phyloP scores from a whole-genome alignment of 352 stramenopile species.

The Phytophthora hibernalis region DNA sequence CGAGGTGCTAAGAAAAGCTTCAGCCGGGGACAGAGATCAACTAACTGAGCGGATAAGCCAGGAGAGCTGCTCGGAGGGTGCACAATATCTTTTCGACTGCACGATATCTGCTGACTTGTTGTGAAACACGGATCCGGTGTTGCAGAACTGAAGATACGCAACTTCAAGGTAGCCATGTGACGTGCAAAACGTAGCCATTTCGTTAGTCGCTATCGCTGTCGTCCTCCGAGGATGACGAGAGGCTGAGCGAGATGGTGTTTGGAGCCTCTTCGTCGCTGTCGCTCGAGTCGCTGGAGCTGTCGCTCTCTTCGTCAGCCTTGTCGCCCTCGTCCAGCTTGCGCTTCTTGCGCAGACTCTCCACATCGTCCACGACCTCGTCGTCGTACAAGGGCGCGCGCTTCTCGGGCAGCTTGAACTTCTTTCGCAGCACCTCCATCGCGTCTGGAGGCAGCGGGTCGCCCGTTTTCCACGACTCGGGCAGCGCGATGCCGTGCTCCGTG shows the following conservation, averaged over 20 bases:
- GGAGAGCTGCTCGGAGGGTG: too few species aligned
- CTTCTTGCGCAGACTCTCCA: slow-evolving; percentile 72
- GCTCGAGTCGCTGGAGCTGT: slow-evolving; percentile 60
- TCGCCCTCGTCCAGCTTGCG: slow-evolving; percentile 65
- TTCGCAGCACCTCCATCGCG: slow-evolving; percentile 78
- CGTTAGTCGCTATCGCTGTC: slow-evolving; percentile 65
- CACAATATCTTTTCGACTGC: too few species aligned
- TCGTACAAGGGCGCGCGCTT: slow-evolving; percentile 75
- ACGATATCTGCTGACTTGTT: too few species aligned
- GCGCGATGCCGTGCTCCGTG: slow-evolving; percentile 71
- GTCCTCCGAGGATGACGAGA: slow-evolving; percentile 71
- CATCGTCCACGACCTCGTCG: slow-evolving; percentile 78
- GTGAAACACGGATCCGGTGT: neutral
- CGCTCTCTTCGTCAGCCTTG: slow-evolving; percentile 45
- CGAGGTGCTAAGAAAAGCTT: neutral
- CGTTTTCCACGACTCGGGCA: slow-evolving; percentile 76
- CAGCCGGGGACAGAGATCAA: too few species aligned
- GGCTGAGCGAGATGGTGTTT: slow-evolving; percentile 78
- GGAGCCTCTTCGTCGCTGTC: slow-evolving; percentile 65
- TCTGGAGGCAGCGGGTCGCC: slow-evolving; percentile 72
- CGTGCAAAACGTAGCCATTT: slow-evolving; percentile 12
- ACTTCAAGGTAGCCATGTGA: slow-evolving; percentile 9
- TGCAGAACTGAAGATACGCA: slow-evolving; percentile 2
- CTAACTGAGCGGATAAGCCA: too few species aligned
- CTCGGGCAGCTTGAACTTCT: slow-evolving; percentile 82